A percentile compares a stretch with the other conserved stretches of the same genome.
These are phyloP conservation scores for Dioscorea dumetorum DNA, from an alignment of 106 monocot genomes.

Conservation along the genomic window DNA sequence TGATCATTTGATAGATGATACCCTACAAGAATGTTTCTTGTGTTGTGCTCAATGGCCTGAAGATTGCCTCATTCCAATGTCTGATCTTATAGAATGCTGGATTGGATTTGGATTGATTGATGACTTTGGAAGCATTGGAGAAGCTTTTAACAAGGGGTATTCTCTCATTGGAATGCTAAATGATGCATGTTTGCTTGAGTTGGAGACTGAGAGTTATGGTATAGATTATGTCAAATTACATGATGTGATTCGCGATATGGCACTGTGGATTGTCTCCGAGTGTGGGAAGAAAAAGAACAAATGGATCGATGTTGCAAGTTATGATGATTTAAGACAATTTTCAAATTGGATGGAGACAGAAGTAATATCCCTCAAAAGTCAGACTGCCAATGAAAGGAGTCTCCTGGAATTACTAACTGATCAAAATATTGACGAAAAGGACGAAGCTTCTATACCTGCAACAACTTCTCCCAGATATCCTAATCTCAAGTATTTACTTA, in stretches of 20 bases:
- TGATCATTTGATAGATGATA: constrained; percentile 1
- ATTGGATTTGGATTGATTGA: constrained; percentile 12
- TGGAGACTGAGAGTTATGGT: not conserved
- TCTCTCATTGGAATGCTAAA: not conserved
- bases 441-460: not conserved
- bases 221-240: constrained; percentile 7
- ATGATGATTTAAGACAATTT: not conserved
- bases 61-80: constrained; percentile 8
- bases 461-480: not conserved
- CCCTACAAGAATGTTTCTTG: constrained; percentile 19
- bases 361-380: not conserved
- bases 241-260: constrained; percentile 6
- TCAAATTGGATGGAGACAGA: not conserved
- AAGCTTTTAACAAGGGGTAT: not conserved
- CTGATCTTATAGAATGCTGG: constrained; percentile 20
- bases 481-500: not conserved
- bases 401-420: not conserved
- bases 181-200: constrained; percentile 8
- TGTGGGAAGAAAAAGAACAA: constrained; percentile 1
- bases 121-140: not conserved
- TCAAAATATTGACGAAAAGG: not conserved
- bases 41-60: constrained; percentile 20
- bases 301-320: not conserved
- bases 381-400: too few relatives aligned
- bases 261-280: constrained; percentile 11